These are phyloP conservation scores for Leucaena leucocephala DNA, from an alignment of 306 rosid genomes.

Conservation along the genomic window DNA sequence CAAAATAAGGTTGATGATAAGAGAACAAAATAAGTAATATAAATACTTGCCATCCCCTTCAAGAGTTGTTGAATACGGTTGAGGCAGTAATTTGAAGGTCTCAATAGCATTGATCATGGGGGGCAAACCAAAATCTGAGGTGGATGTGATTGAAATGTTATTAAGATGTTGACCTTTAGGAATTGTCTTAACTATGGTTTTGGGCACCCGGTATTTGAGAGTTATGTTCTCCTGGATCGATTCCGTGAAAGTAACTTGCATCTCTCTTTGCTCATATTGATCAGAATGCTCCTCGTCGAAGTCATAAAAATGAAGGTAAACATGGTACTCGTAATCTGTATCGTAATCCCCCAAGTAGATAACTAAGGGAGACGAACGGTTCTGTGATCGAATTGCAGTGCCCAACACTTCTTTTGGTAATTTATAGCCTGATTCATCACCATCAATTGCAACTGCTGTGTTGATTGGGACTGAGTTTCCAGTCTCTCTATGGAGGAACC, in stretches of 20 bases:
- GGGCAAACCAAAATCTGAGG: not conserved
- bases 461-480: not conserved
- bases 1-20: too few species aligned
- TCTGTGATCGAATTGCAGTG: not conserved
- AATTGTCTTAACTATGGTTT: not conserved
- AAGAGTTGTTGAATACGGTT: not conserved
- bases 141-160: not conserved
- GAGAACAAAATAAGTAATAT: not conserved
- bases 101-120: slow-evolving; percentile 32
- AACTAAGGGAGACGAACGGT: not conserved
- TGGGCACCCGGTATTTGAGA: not conserved
- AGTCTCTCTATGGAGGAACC: not conserved
- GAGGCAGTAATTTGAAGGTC: slow-evolving; percentile 2
- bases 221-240: not conserved
- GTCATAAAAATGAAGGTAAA: slow-evolving; percentile 33
- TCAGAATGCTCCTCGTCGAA: not conserved
- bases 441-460: not conserved
- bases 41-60: slow-evolving; percentile 17
- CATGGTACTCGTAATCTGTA: not conserved
- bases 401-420: slow-evolving; percentile 24
- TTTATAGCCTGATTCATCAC: not conserved
- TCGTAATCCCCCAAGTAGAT: accelerated
- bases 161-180: not conserved
- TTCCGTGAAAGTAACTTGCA: not conserved
- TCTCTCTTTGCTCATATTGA: not conserved